Conservation (phyloP, 306 rosid species). For the Lotus japonicus region DNA sequence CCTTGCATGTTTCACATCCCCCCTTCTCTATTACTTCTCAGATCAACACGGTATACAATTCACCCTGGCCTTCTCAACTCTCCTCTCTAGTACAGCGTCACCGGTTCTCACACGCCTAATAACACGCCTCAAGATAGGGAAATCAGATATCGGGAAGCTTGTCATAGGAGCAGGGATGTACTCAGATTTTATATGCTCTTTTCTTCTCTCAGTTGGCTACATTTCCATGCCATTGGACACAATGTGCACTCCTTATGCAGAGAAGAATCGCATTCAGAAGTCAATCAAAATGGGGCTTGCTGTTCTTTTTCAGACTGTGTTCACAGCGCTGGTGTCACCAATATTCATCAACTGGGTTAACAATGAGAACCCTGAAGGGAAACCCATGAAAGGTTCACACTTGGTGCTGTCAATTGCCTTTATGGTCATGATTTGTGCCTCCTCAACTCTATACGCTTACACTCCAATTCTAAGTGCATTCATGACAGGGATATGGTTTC, state of each 20-base stretch:
- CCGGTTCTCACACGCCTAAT: slow-evolving; percentile 76
- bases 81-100: slow-evolving; percentile 72
- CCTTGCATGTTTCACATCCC: slow-evolving; percentile 33
- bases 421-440: slow-evolving; percentile 53
- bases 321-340: slow-evolving; percentile 62
- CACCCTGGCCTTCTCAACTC: slow-evolving; percentile 49
- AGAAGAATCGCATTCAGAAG: background rate
- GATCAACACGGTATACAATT: slow-evolving; percentile 12
- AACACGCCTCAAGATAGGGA: slow-evolving; percentile 67
- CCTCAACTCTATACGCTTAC: slow-evolving; percentile 50
- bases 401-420: slow-evolving; percentile 73
- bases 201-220: slow-evolving; percentile 57
- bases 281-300: slow-evolving; percentile 26
- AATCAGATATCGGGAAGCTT: slow-evolving; percentile 83
- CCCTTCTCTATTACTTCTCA: slow-evolving; percentile 34
- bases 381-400: slow-evolving; percentile 83
- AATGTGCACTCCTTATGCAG: background rate
- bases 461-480: slow-evolving; percentile 78
- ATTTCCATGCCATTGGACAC: slow-evolving; percentile 36
- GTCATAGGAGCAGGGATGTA: slow-evolving; percentile 85
- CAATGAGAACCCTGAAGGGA: slow-evolving; percentile 91
- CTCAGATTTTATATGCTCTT: slow-evolving; percentile 62
- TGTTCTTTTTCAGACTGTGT: slow-evolving; percentile 36
- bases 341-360: slow-evolving; percentile 75
- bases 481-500: slow-evolving; percentile 73